These are phyloP conservation scores for Picochlorum sp. DNA, from an alignment of 139 green algal species.

Conservation along the genomic window DNA sequence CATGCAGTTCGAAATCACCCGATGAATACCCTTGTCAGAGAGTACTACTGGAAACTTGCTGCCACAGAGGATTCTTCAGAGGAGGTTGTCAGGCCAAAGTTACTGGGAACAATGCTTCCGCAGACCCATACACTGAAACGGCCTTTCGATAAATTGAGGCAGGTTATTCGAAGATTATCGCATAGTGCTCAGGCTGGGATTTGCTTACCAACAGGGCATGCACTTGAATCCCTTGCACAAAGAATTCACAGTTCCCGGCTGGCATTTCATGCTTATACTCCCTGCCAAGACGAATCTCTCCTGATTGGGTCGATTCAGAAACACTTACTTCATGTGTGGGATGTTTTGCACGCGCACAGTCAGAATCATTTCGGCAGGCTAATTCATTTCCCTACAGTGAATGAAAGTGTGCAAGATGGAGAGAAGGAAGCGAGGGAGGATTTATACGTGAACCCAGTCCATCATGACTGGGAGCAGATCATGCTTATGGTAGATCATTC, in stretches of 20 bases:
- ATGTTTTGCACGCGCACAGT: constrained; percentile 24
- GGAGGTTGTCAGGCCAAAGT: neutral
- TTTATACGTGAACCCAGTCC: constrained; percentile 15
- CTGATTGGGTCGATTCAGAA: constrained; percentile 16
- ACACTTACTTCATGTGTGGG: constrained; percentile 26
- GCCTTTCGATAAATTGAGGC: constrained; percentile 31
- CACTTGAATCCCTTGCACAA: constrained; percentile 16
- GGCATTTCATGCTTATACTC: constrained; percentile 14
- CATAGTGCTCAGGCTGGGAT: constrained; percentile 24
- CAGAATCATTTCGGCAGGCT: constrained; percentile 31
- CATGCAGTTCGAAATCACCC: constrained; percentile 28
- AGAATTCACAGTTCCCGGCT: constrained; percentile 19
- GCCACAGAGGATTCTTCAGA: neutral
- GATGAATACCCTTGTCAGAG: constrained; percentile 24
- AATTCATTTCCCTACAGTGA: constrained; percentile 10
- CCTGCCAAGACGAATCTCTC: neutral
- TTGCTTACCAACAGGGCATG: constrained; percentile 17
- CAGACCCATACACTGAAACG: constrained; percentile 25
- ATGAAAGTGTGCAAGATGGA: neutral
- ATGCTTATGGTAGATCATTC: constrained; percentile 19
- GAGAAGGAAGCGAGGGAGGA: neutral
- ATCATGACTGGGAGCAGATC: constrained; percentile 32
- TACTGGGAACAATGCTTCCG: constrained; percentile 23
- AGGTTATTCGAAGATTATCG: constrained; percentile 30
- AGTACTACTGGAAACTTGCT: constrained; percentile 21